phyloP scores from a whole-genome alignment of 805 yeast genomes.

The Starmera pachycereana region DNA sequence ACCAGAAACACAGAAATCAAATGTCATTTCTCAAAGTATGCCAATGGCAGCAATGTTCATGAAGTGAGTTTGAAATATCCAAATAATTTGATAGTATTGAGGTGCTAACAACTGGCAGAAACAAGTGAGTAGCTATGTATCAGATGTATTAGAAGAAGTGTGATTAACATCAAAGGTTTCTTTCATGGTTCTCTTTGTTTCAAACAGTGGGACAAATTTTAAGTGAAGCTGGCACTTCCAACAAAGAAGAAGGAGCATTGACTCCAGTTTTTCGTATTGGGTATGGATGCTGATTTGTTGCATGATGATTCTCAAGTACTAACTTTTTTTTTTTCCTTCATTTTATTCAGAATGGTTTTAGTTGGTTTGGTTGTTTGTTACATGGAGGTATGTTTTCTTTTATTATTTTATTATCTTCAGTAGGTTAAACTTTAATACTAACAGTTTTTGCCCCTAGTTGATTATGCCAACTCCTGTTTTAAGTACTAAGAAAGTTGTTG shows the following conservation, averaged over 20 bases:
- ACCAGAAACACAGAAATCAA: slow-evolving; percentile 33
- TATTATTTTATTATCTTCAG: too few relatives aligned
- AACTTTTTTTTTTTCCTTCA: too few relatives aligned
- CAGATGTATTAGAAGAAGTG: background rate
- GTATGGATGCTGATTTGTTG: background rate
- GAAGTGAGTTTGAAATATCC: slow-evolving; percentile 27
- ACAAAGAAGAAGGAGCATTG: slow-evolving; percentile 26
- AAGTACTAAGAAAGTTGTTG: slow-evolving; percentile 9
- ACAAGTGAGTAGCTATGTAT: slow-evolving; percentile 8
- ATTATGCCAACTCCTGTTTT: slow-evolving; percentile 18
- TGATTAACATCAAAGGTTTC: slow-evolving; percentile 21
- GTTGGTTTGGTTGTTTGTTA: slow-evolving; percentile 43
- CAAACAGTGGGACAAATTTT: slow-evolving; percentile 33
- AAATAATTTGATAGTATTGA: background rate
- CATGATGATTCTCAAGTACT: background rate
- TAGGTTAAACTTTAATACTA: background rate
- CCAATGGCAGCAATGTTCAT: slow-evolving; percentile 65
- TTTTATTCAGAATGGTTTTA: slow-evolving; percentile 32
- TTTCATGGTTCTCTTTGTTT: slow-evolving; percentile 46
- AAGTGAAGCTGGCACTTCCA: slow-evolving; percentile 16
- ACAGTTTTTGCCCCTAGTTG: background rate
- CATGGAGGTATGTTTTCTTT: slow-evolving; percentile 31
- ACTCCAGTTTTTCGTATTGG: slow-evolving; percentile 20
- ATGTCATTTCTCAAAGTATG: slow-evolving; percentile 43
- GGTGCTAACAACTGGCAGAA: slow-evolving; percentile 12